Evolutionary conservation across 2,329 filamentous ascomycete species (phyloP), one percentile per base, ranked within the genome.

Genomic region (Gnomoniopsis smithogilvyi): DNA sequence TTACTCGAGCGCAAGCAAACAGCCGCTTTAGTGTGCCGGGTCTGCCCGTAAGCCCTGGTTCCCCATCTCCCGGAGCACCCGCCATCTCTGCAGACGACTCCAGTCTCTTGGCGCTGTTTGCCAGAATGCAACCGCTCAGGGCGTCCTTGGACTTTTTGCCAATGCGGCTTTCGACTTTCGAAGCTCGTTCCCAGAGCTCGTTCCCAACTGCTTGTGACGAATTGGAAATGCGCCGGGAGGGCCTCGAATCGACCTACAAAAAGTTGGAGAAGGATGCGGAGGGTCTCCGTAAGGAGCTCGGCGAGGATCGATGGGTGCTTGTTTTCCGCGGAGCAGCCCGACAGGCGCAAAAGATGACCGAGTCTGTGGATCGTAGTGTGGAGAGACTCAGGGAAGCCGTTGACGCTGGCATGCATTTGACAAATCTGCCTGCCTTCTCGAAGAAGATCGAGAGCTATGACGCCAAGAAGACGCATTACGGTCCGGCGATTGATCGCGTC

Each of bases 291-390:
- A 90, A 92, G 70, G 95, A 99, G 71, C 79, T 99, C 3, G 92
- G 92, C 30, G 95, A 99, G 71, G 95, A 99, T 69, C 88, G 92
- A 58, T 99, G 95, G 95, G 88, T 99, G 47, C 82, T 96, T 55
- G 93, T 98, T 38, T 99, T 99, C 77, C 86, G 94, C 58, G 94
- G 95, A 64, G 95, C 95, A 17, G 93, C 92, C 15, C 84, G 89
- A 59, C 92, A 97, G 73, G 94, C 95, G 4, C 86, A 95, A 66
- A 96, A 96, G 77, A 96, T 99, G 92, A 94, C 92, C 70, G 92
- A 96, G 66, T 97, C 93, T 3, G 91, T 98, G 22, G 91, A 96
- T 69, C 84, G 94, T 64, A 96, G 92, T 70, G 85, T 96, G 60
- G 75, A 80, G 50, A 96, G 96, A 74, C 80, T 99, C 38, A 87